Percentiles rank a stretch among this genome's conserved stretches.
Evolutionary conservation across 441 rosid species (phyloP).

Genomic region (Isatis lusitanica): DNA sequence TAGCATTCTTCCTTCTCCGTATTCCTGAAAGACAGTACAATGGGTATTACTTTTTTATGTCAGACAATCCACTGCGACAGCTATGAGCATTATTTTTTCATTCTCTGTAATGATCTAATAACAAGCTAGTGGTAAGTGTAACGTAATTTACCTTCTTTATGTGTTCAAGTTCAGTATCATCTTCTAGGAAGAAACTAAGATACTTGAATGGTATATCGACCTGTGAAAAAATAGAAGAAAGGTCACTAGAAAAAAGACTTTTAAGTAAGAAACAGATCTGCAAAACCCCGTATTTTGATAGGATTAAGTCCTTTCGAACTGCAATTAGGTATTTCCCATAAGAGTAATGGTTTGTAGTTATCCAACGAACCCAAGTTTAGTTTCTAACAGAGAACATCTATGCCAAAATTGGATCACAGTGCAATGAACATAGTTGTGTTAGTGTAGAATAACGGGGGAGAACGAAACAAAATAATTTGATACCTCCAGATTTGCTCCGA

Average conservation of each 20-base stretch:
- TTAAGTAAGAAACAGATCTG: neutral
- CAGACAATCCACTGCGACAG: neutral
- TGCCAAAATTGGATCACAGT: neutral
- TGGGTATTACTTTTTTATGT: neutral
- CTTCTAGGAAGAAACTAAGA: constrained; percentile 75
- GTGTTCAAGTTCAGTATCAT: constrained; percentile 80
- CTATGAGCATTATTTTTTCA: neutral
- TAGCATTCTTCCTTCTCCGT: constrained; percentile 81
- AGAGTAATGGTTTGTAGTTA: neutral
- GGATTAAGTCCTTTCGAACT: neutral
- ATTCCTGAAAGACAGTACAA: constrained; percentile 46
- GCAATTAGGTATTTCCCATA: neutral
- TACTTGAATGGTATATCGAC: constrained; percentile 86
- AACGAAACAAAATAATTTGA: neutral
- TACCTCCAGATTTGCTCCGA: constrained; percentile 93
- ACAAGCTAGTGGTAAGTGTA: neutral
- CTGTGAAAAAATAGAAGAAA: constrained; percentile 40
- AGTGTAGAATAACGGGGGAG: neutral
- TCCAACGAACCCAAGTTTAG: neutral
- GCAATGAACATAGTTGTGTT: neutral
- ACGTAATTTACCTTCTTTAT: constrained; percentile 54
- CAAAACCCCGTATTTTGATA: neutral
- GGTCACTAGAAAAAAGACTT: neutral
- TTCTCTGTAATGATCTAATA: neutral
- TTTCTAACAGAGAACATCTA: neutral